Evolutionary conservation across 345 rosid genomes (phyloP).

Genomic region (Limnanthes douglasii): DNA sequence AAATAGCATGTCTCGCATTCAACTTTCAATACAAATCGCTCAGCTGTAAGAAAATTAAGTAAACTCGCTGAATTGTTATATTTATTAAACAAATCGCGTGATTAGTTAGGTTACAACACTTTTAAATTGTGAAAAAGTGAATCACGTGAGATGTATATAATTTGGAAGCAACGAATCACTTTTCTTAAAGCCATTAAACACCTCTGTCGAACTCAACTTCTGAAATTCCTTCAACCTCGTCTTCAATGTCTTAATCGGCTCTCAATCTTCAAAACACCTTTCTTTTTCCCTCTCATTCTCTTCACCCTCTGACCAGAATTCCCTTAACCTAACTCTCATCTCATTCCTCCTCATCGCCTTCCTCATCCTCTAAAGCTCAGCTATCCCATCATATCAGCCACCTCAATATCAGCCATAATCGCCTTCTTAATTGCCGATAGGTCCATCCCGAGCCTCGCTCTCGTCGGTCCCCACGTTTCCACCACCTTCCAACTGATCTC

Average conservation of each 20-base stretch:
- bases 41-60: too few species aligned
- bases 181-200: conserved; percentile 57
- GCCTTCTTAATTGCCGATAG: conserved; percentile 72
- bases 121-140: too few species aligned
- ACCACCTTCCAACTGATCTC: conserved; percentile 71
- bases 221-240: conserved; percentile 65
- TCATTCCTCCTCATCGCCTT: conserved; percentile 29
- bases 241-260: conserved; percentile 63
- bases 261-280: conserved; percentile 48
- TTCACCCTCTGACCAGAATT: conserved; percentile 29
- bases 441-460: conserved; percentile 62
- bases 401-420: conserved; percentile 44
- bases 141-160: too few species aligned
- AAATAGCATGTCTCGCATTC: too few species aligned
- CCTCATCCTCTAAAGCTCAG: conserved; percentile 33
- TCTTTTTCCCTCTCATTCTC: conserved; percentile 16
- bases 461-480: conserved; percentile 66
- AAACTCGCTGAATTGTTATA: too few species aligned
- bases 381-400: conserved; percentile 18
- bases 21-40: too few species aligned
- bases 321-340: conserved; percentile 30
- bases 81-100: too few species aligned
- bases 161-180: too few species aligned
- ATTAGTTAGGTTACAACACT: too few species aligned
- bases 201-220: conserved; percentile 49